Base-by-base conservation (phyloP, 2,329 filamentous ascomycete species). In the Didymosphaeria variabile region DNA sequence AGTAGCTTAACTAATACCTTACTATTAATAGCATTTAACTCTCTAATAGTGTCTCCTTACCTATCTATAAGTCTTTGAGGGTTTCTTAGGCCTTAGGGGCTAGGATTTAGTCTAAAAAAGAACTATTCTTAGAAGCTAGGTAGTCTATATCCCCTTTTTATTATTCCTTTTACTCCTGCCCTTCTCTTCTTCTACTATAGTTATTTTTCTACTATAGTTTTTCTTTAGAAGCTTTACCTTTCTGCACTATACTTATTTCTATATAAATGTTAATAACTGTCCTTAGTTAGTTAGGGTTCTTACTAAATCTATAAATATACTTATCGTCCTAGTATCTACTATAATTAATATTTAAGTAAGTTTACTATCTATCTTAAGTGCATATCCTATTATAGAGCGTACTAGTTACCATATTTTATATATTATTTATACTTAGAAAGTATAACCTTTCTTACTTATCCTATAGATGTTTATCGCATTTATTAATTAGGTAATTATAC, bases 341-440 rank as follows among this genome's bases (percentile, higher is more conserved):
- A 36, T 54, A 40, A 2, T 40, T 23, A 45, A 52, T 10, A 23
- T 19, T 9, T 58, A 44, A 29, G 21, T 34, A 32, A 13, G 17
- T 23, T 21, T 46, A 26, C 44, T 31, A 34, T 31, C n/a, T 50
- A 51, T 36, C 29, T 49, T 44, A 52, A 38, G 19, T 53, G 47
- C 8, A 34, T 44, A 54, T 47, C 49, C 29, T 32, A 58, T 29
- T 29, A 29, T 29, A 29, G 26, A 29, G 26, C 6, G 6, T 29
- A 3, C 3, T 29, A 29, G 26, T 29, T 29, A 29, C 26, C 6
- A 29, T 29, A 29, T 29, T 29, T 52, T 52, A 31, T 21, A 47
- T 59, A 49, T 40, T 59, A 47, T 46, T 17, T 54, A 19, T 54
- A 54, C n/a, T 29, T 54, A 54, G 8, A 40, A 23, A 53, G 50